phyloP scores from a whole-genome alignment of 2,329 filamentous ascomycete species.

The Arthrobotrys conoides region DNA sequence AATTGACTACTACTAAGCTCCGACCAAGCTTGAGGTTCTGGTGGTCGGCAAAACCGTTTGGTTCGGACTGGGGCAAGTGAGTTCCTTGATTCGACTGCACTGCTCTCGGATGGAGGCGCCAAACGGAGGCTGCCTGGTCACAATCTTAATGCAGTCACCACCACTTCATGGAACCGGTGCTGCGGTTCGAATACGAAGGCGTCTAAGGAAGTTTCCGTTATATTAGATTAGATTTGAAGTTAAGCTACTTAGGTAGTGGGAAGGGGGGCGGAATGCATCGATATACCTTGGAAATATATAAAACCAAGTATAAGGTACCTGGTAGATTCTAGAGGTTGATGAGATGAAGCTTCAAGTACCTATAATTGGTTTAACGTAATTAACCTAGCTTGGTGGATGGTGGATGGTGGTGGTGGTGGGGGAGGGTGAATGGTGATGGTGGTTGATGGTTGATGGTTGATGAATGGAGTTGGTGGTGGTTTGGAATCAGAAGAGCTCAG shows the following conservation, averaged over 20 bases:
- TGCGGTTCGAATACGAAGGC: slow-evolving; percentile 51
- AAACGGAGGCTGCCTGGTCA: slow-evolving; percentile 33
- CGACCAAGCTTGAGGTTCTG: slow-evolving; percentile 7
- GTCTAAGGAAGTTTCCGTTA: slow-evolving; percentile 20
- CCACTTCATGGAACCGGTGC: slow-evolving; percentile 4
- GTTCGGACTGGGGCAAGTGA: not conserved
- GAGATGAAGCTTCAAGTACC: not conserved
- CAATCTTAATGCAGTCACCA: slow-evolving; percentile 16
- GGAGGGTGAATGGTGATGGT: not conserved
- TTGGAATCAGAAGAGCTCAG: too few species aligned
- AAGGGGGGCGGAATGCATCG: too few species aligned
- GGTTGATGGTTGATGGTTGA: slow-evolving; percentile 7
- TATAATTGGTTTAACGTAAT: not conserved
- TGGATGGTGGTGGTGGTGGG: not conserved
- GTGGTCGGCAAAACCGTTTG: slow-evolving; percentile 26
- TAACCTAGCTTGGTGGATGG: too few species aligned
- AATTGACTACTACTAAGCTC: not conserved
- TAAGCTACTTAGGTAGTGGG: not conserved
- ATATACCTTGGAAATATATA: too few species aligned
- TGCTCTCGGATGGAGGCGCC: slow-evolving; percentile 55
- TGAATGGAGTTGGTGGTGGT: not conserved
- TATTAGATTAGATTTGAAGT: not conserved
- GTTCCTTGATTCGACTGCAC: slow-evolving; percentile 38
- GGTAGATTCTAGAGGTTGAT: too few species aligned
- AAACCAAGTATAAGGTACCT: not conserved